phyloP scores from a whole-genome alignment of 169 alveolate genomes.

The Babesia bigemina region DNA sequence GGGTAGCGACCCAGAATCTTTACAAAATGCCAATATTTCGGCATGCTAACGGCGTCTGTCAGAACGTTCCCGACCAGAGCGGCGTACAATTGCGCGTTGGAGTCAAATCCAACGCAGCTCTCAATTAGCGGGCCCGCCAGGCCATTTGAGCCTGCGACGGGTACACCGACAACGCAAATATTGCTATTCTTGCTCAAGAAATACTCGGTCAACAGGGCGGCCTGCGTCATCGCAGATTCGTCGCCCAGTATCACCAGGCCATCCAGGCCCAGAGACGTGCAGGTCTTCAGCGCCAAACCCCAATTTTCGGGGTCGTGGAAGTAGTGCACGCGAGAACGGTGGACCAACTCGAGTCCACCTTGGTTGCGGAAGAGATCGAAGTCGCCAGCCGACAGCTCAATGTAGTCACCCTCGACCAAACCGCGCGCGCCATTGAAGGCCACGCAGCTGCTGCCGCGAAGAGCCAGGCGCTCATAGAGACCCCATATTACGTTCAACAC shows the following conservation, averaged over 20 bases:
- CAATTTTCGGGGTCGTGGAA: slow-evolving; percentile 70
- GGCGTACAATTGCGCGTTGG: slow-evolving; percentile 95
- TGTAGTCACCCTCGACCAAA: slow-evolving; percentile 85
- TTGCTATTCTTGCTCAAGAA: slow-evolving; percentile 83
- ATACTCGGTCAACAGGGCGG: slow-evolving; percentile 89
- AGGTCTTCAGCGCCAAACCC: slow-evolving; percentile 78
- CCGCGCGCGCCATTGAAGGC: slow-evolving; percentile 91
- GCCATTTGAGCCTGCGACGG: slow-evolving; percentile 93
- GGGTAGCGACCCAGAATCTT: slow-evolving; percentile 98
- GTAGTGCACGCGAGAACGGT: slow-evolving; percentile 80
- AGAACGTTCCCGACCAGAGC: slow-evolving; percentile 96
- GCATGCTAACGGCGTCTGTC: slow-evolving; percentile 97
- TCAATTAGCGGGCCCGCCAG: slow-evolving; percentile 88
- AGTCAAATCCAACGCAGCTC: slow-evolving; percentile 96
- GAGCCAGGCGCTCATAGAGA: slow-evolving; percentile 84
- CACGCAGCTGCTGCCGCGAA: slow-evolving; percentile 80
- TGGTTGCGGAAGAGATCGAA: slow-evolving; percentile 90
- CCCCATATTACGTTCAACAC: slow-evolving; percentile 96
- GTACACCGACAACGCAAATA: slow-evolving; percentile 93
- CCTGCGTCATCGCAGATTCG: slow-evolving; percentile 93
- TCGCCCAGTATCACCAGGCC: slow-evolving; percentile 96
- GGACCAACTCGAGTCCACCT: slow-evolving; percentile 95
- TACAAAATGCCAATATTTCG: slow-evolving; percentile 97
- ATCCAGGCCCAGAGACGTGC: slow-evolving; percentile 83
- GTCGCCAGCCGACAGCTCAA: slow-evolving; percentile 85